Evolutionary conservation across 2,329 filamentous ascomycete species (phyloP).

Genomic region (Colletotrichum spaethianum): DNA sequence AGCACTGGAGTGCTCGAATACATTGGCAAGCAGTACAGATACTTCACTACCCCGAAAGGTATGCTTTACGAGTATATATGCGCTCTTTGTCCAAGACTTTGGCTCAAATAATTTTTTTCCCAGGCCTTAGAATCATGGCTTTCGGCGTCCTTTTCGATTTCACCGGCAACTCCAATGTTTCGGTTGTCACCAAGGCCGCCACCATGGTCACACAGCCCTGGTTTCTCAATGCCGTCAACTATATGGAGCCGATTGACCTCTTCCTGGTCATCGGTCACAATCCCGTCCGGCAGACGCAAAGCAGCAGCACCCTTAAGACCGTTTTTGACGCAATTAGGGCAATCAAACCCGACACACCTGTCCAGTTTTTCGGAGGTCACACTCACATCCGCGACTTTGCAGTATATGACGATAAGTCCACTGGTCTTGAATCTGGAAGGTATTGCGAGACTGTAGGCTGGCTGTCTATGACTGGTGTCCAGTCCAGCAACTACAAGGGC

Average conservation of each 20-base stretch:
- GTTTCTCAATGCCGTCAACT: slow-evolving; percentile 72
- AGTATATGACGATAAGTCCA: slow-evolving; percentile 73
- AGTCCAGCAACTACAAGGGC: slow-evolving; percentile 57
- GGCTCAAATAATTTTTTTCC: rapidly evolving
- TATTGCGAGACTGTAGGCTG: slow-evolving; percentile 80
- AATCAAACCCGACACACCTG: slow-evolving; percentile 68
- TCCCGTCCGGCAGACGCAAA: slow-evolving; percentile 62
- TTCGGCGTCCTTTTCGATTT: slow-evolving; percentile 63
- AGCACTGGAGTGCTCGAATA: slow-evolving; percentile 57
- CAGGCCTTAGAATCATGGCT: slow-evolving; percentile 58
- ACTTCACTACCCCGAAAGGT: slow-evolving; percentile 58
- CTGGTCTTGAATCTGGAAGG: slow-evolving; percentile 73
- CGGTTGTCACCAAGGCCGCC: slow-evolving; percentile 70
- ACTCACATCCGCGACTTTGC: slow-evolving; percentile 76
- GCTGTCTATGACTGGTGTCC: slow-evolving; percentile 74
- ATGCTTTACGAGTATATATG: background rate
- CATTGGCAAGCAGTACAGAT: slow-evolving; percentile 59
- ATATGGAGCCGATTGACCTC: slow-evolving; percentile 69
- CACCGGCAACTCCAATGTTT: slow-evolving; percentile 71
- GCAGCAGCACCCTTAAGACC: slow-evolving; percentile 58
- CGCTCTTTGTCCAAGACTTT: background rate
- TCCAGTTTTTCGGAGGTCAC: slow-evolving; percentile 77
- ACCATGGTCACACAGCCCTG: slow-evolving; percentile 67
- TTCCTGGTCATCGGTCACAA: slow-evolving; percentile 77
- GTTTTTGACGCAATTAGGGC: slow-evolving; percentile 72